Evolutionary conservation across 306 rosid genomes (phyloP).

Genomic region (Albizia julibrissin): DNA sequence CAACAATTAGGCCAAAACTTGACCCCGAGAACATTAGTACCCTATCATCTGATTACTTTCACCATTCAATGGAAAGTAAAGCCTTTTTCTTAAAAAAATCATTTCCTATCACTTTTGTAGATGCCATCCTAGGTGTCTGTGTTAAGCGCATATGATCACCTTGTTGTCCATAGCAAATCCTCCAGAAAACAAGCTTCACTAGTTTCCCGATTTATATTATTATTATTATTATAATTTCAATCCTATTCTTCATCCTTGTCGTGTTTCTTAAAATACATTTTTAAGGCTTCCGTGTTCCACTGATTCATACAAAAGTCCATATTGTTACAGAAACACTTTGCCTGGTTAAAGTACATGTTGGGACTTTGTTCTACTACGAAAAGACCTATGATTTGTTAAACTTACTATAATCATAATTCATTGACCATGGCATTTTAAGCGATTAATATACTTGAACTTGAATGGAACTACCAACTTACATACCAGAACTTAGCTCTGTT

Average conservation of each 20-base stretch:
- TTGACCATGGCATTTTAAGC: background rate
- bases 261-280: background rate
- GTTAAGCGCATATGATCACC: background rate
- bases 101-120: background rate
- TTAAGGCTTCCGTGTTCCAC: background rate
- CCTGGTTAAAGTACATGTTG: background rate
- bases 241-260: background rate
- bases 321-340: background rate
- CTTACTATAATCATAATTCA: background rate
- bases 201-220: background rate
- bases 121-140: background rate
- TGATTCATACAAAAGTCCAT: background rate
- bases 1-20: background rate
- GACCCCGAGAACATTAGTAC: background rate
- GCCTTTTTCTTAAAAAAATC: background rate
- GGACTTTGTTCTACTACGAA: background rate
- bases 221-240: background rate
- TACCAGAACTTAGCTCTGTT: slow-evolving; percentile 92
- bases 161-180: background rate
- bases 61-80: background rate
- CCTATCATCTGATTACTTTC: background rate
- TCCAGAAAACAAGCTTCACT: background rate
- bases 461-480: background rate
- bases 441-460: background rate
- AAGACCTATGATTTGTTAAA: background rate